Evolutionary conservation across 371 early-diverging fungal species (phyloP).

Genomic region (Mucor racemosus): DNA sequence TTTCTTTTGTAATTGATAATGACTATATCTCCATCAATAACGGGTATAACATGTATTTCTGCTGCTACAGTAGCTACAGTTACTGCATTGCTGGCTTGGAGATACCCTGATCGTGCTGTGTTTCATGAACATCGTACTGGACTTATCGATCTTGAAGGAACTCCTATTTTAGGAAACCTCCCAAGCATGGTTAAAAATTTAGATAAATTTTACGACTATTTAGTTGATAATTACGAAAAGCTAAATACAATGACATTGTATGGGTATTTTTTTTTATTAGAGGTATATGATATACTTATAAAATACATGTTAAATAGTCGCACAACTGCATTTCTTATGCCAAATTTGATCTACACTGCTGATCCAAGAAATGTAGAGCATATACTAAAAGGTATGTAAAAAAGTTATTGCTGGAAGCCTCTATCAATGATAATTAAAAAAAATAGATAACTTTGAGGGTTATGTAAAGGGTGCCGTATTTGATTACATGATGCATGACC

Average conservation of each 20-base stretch:
- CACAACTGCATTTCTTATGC: conserved; percentile 21
- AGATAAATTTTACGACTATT: conserved; percentile 24
- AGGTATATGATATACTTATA: neutral
- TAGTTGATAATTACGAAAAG: conserved; percentile 13
- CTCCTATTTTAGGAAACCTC: conserved; percentile 37
- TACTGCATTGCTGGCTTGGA: conserved; percentile 33
- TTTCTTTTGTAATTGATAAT: neutral
- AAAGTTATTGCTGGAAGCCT: neutral
- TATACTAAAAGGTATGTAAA: conserved; percentile 22
- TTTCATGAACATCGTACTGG: conserved; percentile 33
- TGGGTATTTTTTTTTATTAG: neutral
- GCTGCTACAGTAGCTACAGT: conserved; percentile 19
- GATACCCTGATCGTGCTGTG: conserved; percentile 39
- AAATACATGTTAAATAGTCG: conserved; percentile 4
- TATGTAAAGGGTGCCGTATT: conserved; percentile 47
- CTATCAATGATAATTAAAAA: too few species aligned
- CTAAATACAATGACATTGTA: conserved; percentile 13
- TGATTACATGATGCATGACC: conserved; percentile 27
- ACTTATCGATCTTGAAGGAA: conserved; percentile 20
- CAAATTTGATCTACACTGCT: conserved; percentile 22
- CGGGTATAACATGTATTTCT: neutral
- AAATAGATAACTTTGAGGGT: conserved; percentile 46
- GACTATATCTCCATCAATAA: neutral
- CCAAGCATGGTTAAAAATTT: conserved; percentile 13
- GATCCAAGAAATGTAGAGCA: conserved; percentile 47